phyloP scores from a whole-genome alignment of 352 stramenopile genomes.

The Phytophthora pisi region DNA sequence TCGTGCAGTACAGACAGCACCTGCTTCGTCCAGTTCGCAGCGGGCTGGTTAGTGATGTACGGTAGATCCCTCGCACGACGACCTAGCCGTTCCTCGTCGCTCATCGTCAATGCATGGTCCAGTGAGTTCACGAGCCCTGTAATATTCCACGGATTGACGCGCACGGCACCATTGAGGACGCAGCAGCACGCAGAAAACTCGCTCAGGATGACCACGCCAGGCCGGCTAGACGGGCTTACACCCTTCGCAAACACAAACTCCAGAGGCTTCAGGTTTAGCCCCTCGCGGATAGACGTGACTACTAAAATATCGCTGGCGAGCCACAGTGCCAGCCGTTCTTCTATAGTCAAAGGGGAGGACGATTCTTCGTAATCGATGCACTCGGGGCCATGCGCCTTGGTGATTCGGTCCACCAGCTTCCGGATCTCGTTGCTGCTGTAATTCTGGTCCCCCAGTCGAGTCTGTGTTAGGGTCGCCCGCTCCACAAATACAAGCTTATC shows the following conservation, averaged over 20 bases:
- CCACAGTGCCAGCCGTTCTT: slow-evolving; percentile 94
- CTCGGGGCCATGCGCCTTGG: slow-evolving; percentile 60
- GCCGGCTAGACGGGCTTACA: slow-evolving; percentile 51
- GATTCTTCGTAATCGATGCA: slow-evolving; percentile 92
- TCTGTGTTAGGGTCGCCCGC: slow-evolving; percentile 87
- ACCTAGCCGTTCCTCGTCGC: slow-evolving; percentile 84
- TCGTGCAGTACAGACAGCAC: slow-evolving; percentile 92
- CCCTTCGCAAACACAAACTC: slow-evolving; percentile 94
- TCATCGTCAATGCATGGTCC: slow-evolving; percentile 95
- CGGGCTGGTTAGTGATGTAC: slow-evolving; percentile 94
- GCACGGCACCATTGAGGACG: slow-evolving; percentile 96
- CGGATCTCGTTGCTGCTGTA: slow-evolving; percentile 87
- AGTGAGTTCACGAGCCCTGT: slow-evolving; percentile 90
- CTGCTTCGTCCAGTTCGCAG: slow-evolving; percentile 96
- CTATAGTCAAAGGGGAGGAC: slow-evolving; percentile 79
- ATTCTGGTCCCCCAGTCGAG: slow-evolving; percentile 91
- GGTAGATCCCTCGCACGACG: slow-evolving; percentile 95
- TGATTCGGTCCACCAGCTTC: slow-evolving; percentile 84
- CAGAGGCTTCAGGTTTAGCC: slow-evolving; percentile 97
- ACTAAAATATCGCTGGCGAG: slow-evolving; percentile 96
- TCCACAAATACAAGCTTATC: slow-evolving; percentile 96
- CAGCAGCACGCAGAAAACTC: slow-evolving; percentile 97
- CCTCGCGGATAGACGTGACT: slow-evolving; percentile 95
- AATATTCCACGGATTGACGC: slow-evolving; percentile 98
- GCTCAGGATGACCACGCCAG: slow-evolving; percentile 96